Percentiles rank a stretch among this genome's conserved stretches.
Conservation (phyloP, 345 rosid genomes). For the Hevea brasiliensis region DNA sequence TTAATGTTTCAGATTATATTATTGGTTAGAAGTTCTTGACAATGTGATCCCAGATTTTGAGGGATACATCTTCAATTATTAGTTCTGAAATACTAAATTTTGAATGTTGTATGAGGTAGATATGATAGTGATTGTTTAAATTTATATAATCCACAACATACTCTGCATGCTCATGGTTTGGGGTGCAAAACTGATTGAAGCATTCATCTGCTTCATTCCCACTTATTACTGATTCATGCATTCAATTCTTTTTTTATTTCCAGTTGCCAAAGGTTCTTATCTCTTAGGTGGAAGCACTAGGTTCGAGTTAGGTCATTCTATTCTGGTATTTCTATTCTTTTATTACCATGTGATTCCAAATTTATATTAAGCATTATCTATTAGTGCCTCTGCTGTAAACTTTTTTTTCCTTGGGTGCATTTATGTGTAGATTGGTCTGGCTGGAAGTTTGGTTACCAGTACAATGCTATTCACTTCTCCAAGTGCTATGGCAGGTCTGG, state of each 20-base stretch:
- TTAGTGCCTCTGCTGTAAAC: too few relatives aligned
- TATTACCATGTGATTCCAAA: too few relatives aligned
- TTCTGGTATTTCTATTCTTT: neutral
- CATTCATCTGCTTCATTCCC: neutral
- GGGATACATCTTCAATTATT: neutral
- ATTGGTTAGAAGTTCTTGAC: neutral
- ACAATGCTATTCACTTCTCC: conserved; percentile 53
- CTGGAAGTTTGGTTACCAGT: conserved; percentile 39
- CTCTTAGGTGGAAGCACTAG: conserved; percentile 15
- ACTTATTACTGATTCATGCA: neutral
- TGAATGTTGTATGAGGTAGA: neutral
- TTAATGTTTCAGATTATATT: neutral
- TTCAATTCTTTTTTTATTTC: conserved; percentile 1
- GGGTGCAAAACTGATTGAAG: neutral
- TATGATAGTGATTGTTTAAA: neutral
- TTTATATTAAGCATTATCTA: too few relatives aligned
- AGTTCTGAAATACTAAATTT: neutral
- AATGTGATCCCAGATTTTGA: neutral
- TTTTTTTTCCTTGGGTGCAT: neutral
- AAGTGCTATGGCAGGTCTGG: conserved; percentile 66
- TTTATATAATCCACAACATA: neutral
- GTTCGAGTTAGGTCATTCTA: conserved; percentile 30
- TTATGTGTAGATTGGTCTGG: conserved; percentile 29
- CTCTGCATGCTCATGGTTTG: neutral
- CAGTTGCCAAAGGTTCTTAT: conserved; percentile 31